Base-by-base conservation (phyloP, 768 basidiomycete genomes). In the Suillus decipiens region DNA sequence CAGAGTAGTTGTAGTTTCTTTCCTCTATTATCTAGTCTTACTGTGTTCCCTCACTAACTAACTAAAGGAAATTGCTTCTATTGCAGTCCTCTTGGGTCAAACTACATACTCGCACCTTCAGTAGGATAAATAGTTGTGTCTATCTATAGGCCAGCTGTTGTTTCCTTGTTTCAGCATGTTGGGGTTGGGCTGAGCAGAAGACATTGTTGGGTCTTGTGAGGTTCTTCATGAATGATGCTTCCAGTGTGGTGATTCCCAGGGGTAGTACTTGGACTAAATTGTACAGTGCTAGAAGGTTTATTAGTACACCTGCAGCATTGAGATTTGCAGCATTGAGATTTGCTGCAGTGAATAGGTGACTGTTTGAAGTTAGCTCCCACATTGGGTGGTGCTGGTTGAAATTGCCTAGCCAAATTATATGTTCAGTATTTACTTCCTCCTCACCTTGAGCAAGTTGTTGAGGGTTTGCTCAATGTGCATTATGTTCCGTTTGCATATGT, bases 281-380 rank as follows among this genome's bases (percentile, higher is more conserved):
- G 0, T 51, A 51, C 1, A 33, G 0, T 0, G 50, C 1, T 0
- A 51, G 2, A 1, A 51, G 2, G 1, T 51, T 51, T 0, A 51
- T 51, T 31, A 51, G 17, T 10, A 11, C 4, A 5, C 50, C 50
- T 4, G 31, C 17, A 0, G 50, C 17, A 6, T 51, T 31, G 1
- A 51, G 2, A 14, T 51, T 51, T 1, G 17, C 50, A 4, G 10
- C 50, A 4, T n/a, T n/a, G 1, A 51, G 2, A 14, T 51, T 51
- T 1, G 17, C 50, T 4, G 10, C 50, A 4, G 31, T 51, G 17
- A 51, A 51, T 10, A 51, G 17, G 2, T 48, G 47, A 0, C 0
- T 4, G 3, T 51, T 51, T 15, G 47, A 8, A 1, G 47, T 11
- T 3, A 48, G 0, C 7, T 48, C 47, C 47, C 47, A 48, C 14